Percentiles rank a stretch among this genome's conserved stretches.
These are phyloP conservation scores for Jatropha multifida DNA, from an alignment of 441 rosid species.

Conservation along the genomic window DNA sequence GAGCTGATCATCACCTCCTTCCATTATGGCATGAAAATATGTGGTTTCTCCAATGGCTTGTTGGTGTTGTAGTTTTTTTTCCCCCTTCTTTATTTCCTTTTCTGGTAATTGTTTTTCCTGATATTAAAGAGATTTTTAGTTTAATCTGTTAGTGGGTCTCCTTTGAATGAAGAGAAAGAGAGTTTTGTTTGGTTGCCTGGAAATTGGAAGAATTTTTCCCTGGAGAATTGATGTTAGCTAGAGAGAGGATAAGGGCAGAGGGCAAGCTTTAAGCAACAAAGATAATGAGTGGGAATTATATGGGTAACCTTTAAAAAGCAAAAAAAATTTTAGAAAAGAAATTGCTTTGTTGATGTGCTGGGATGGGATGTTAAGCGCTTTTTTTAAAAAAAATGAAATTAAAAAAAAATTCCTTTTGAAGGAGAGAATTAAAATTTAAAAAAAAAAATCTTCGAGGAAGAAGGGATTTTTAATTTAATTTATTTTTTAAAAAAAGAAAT, in stretches of 20 bases:
- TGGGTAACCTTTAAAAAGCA: constrained; percentile 51
- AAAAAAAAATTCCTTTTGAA: background rate
- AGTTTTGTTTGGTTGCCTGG: constrained; percentile 9
- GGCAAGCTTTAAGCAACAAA: constrained; percentile 52
- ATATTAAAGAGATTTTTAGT: background rate
- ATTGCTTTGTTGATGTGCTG: constrained; percentile 40
- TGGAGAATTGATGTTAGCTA: constrained; percentile 24
- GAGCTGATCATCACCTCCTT: constrained; percentile 47
- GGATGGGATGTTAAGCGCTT: background rate
- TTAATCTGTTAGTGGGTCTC: background rate
- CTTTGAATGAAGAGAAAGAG: background rate
- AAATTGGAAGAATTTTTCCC: constrained; percentile 5
- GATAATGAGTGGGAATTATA: constrained; percentile 66
- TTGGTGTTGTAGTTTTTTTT: too few relatives aligned
- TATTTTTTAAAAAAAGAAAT: background rate
- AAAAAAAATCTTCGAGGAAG: background rate
- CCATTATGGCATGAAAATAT: constrained; percentile 56
- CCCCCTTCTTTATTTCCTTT: background rate
- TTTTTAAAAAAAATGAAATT: background rate
- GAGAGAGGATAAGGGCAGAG: constrained; percentile 32
- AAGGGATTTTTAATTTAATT: too few relatives aligned
- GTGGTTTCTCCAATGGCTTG: constrained; percentile 36
- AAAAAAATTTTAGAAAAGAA: constrained; percentile 31
- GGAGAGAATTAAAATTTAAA: background rate
- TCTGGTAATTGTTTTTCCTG: background rate